phyloP scores from a whole-genome alignment of 2,329 filamentous ascomycete species.

The Zasmidium angulare region DNA sequence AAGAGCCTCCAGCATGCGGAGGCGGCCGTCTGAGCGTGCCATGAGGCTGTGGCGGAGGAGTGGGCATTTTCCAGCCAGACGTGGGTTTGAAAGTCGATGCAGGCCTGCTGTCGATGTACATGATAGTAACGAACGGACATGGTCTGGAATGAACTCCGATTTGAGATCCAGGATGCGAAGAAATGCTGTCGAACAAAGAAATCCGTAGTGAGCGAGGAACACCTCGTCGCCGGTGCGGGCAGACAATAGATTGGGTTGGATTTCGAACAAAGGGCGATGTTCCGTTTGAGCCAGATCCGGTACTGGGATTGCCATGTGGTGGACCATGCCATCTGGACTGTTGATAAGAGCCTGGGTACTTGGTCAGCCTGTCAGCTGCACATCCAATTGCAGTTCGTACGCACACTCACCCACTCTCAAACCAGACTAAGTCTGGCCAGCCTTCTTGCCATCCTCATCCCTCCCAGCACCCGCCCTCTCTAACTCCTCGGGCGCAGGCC shows the following conservation, averaged over 20 bases:
- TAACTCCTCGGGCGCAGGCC: slow-evolving; percentile 46
- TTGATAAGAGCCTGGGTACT: too few relatives aligned
- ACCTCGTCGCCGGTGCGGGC: not conserved
- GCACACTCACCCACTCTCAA: not conserved
- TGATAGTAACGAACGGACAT: slow-evolving; percentile 5
- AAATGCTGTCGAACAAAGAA: slow-evolving; percentile 10
- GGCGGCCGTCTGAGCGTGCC: slow-evolving; percentile 19
- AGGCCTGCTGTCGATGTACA: slow-evolving; percentile 29
- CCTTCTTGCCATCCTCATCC: not conserved
- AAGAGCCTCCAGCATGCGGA: slow-evolving; percentile 9
- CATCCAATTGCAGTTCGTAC: not conserved
- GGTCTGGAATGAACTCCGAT: not conserved
- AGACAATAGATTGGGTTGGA: not conserved
- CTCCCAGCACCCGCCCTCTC: slow-evolving; percentile 28
- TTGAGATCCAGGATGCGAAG: not conserved
- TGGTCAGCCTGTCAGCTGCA: not conserved
- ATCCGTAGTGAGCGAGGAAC: not conserved
- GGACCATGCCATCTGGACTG: not conserved
- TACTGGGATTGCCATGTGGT: not conserved
- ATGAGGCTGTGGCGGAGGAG: slow-evolving; percentile 6
- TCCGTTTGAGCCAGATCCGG: not conserved
- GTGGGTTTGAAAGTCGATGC: slow-evolving; percentile 23
- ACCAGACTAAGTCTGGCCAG: too few relatives aligned
- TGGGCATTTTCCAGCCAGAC: slow-evolving; percentile 21
- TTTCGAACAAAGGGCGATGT: not conserved